phyloP scores from a whole-genome alignment of 208 protist genomes.

The Jaenimonas drosophilae region DNA sequence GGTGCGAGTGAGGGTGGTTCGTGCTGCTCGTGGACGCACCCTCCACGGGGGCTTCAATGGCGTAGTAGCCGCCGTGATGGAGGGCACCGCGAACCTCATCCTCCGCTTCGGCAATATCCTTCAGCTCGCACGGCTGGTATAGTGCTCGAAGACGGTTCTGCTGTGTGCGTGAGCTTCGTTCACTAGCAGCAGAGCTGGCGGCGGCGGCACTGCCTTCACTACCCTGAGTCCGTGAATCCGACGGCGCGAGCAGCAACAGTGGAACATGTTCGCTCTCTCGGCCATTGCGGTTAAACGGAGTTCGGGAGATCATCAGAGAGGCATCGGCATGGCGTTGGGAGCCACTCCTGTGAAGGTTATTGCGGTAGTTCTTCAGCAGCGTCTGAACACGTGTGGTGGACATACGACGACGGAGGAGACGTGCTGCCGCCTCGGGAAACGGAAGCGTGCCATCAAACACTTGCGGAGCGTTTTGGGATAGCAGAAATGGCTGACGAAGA shows the following conservation, averaged over 20 bases:
- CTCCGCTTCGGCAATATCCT: conserved; percentile 39
- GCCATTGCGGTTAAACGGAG: conserved; percentile 29
- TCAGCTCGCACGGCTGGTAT: conserved; percentile 44
- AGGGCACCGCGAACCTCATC: conserved; percentile 43
- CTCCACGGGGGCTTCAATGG: too few species aligned
- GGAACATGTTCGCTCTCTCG: conserved; percentile 9
- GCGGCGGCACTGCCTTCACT: too few species aligned
- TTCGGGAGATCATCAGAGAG: conserved; percentile 35
- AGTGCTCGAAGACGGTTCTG: conserved; percentile 25
- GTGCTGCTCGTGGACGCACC: too few species aligned
- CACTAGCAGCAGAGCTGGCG: too few species aligned
- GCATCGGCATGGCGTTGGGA: conserved; percentile 11
- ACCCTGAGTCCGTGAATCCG: too few species aligned
- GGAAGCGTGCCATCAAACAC: conserved; percentile 59
- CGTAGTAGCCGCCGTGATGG: too few species aligned
- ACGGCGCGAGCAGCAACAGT: conserved; percentile 22
- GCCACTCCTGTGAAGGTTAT: conserved; percentile 17
- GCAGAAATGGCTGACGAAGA: conserved; percentile 63
- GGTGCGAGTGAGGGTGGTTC: not conserved
- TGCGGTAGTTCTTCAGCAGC: too few species aligned
- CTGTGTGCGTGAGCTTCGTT: too few species aligned
- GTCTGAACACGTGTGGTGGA: too few species aligned
- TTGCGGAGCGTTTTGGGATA: conserved; percentile 16
- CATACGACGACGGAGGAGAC: conserved; percentile 25
- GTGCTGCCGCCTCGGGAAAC: conserved; percentile 25